Evolutionary conservation across 2,329 filamentous ascomycete species (phyloP).

Genomic region (Nemania sp.): DNA sequence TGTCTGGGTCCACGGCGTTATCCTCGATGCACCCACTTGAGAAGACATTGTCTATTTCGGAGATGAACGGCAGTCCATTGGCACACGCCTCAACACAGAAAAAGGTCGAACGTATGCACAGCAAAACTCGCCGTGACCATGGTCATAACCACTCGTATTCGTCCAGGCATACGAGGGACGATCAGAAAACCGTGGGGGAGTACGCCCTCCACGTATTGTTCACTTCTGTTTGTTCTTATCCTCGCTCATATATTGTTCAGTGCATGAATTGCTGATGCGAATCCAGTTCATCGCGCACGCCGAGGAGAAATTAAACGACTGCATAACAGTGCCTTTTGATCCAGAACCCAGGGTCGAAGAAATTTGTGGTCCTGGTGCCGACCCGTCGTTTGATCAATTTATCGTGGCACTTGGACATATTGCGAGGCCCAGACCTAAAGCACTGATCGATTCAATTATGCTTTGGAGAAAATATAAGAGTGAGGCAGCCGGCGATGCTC

Average conservation of each 20-base stretch:
- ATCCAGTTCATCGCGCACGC: constrained; percentile 86
- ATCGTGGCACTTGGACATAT: constrained; percentile 94
- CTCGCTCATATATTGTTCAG: background rate
- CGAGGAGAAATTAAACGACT: constrained; percentile 93
- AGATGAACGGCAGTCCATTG: constrained; percentile 47
- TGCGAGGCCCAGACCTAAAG: constrained; percentile 90
- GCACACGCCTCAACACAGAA: constrained; percentile 55
- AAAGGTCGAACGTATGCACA: constrained; percentile 65
- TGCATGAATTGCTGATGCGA: constrained; percentile 39
- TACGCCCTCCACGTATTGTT: constrained; percentile 97
- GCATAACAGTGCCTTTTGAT: constrained; percentile 77
- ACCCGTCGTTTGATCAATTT: constrained; percentile 89
- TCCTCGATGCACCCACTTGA: constrained; percentile 46
- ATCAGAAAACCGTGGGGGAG: constrained; percentile 93
- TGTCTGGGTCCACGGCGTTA: constrained; percentile 50
- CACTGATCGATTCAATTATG: constrained; percentile 96
- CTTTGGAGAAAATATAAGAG: constrained; percentile 97
- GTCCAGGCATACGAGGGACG: constrained; percentile 70
- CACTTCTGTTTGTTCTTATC: constrained; percentile 69
- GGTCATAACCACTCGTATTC: constrained; percentile 77
- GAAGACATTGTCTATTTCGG: constrained; percentile 52
- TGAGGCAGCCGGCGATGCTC: constrained; percentile 77
- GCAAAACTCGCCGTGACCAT: constrained; percentile 72
- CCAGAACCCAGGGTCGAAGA: constrained; percentile 83
- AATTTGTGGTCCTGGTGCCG: constrained; percentile 87